phyloP scores from a whole-genome alignment of 148 eudicot genomes.

The Silene uniflora region DNA sequence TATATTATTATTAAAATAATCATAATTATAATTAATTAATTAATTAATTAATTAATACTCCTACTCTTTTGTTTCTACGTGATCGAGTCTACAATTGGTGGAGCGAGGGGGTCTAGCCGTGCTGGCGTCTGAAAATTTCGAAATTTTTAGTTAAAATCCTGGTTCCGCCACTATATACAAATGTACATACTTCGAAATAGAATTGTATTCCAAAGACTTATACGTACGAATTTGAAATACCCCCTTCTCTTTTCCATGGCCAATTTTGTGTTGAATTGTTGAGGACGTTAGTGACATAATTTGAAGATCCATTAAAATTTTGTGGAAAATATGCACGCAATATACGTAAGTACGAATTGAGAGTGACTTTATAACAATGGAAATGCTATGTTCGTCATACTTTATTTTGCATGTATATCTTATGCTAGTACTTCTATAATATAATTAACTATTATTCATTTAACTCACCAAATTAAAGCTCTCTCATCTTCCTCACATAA shows the following conservation, averaged over 20 bases:
- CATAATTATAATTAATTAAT: not conserved
- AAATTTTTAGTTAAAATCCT: too few relatives aligned
- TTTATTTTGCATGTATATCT: too few relatives aligned
- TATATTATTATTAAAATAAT: conserved; percentile 9
- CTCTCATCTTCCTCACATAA: too few relatives aligned
- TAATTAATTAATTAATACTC: not conserved
- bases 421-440: too few relatives aligned
- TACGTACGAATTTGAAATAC: conserved; percentile 6
- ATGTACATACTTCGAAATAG: not conserved
- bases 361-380: not conserved
- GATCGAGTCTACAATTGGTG: too few relatives aligned
- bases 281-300: conserved; percentile 3
- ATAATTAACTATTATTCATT: too few relatives aligned
- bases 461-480: too few relatives aligned
- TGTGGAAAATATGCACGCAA: not conserved
- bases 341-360: not conserved
- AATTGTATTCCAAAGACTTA: not conserved
- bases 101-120: too few relatives aligned
- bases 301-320: not conserved
- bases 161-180: too few relatives aligned
- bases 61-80: too few relatives aligned
- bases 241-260: not conserved
- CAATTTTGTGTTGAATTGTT: not conserved
- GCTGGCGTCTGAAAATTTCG: too few relatives aligned
- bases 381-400: too few relatives aligned